These are phyloP conservation scores for Helenozyma baotianmanensis DNA, from an alignment of 805 yeast genomes.

Conservation along the genomic window DNA sequence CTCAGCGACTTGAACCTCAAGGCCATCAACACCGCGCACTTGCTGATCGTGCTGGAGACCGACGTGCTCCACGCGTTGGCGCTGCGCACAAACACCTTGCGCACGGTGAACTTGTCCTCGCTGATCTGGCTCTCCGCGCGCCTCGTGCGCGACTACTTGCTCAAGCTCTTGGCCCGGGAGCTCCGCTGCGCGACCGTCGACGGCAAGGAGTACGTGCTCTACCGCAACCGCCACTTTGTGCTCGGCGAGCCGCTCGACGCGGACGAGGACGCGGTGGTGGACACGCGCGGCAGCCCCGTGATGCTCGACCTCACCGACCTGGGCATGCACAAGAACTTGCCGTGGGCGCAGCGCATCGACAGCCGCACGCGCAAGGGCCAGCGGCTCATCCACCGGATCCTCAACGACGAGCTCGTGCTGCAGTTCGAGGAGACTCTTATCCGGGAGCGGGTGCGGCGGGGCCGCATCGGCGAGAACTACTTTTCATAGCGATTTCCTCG, in stretches of 20 bases:
- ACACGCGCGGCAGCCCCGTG: not conserved
- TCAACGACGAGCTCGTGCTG: slow-evolving; percentile 27
- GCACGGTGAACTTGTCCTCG: slow-evolving; percentile 37
- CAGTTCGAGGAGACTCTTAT: slow-evolving; percentile 26
- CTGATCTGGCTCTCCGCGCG: slow-evolving; percentile 46
- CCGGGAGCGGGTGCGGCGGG: slow-evolving; percentile 34
- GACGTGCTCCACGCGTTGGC: slow-evolving; percentile 22
- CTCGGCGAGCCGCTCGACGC: not conserved
- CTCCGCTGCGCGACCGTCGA: slow-evolving; percentile 2
- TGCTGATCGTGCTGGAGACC: slow-evolving; percentile 27
- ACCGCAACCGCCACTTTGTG: slow-evolving; percentile 3
- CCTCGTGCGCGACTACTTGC: slow-evolving; percentile 30
- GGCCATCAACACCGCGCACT: slow-evolving; percentile 30
- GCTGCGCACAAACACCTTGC: slow-evolving; percentile 19
- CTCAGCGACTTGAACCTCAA: slow-evolving; percentile 39
- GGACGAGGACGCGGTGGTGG: too few relatives aligned
- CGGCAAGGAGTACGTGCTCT: slow-evolving; percentile 6
- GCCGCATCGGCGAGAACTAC: slow-evolving; percentile 42
- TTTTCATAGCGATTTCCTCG: slow-evolving; percentile 10
- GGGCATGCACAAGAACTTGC: slow-evolving; percentile 46
- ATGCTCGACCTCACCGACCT: slow-evolving; percentile 40
- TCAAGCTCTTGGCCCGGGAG: slow-evolving; percentile 1
- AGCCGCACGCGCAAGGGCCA: slow-evolving; percentile 8
- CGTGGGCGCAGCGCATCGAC: slow-evolving; percentile 37
- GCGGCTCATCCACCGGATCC: slow-evolving; percentile 18